Conservation (phyloP, 768 basidiomycete species). For the Termitomyces bulborhizus region DNA sequence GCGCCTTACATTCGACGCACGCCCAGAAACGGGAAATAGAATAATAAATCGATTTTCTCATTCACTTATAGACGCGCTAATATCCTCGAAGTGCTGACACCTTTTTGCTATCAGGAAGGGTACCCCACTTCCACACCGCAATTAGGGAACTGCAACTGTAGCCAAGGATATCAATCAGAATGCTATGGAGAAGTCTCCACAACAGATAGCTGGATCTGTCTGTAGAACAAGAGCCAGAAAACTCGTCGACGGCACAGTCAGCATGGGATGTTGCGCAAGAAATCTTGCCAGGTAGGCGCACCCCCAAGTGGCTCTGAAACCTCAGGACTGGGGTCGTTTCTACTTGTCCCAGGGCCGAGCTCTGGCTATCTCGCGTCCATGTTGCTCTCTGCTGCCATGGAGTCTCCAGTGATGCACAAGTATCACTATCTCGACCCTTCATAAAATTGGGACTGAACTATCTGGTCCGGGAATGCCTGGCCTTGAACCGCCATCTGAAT, state of each 20-base stretch:
- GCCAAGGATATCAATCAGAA: too few relatives aligned
- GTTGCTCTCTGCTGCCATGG: neutral
- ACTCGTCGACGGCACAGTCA: constrained; percentile 70
- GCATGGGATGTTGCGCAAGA: constrained; percentile 43
- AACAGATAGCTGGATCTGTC: constrained; percentile 15
- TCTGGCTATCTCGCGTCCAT: constrained; percentile 5
- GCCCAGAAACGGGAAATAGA: too few relatives aligned
- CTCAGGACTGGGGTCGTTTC: constrained; percentile 16
- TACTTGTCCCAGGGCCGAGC: constrained; percentile 6
- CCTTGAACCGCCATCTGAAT: constrained; percentile 14
- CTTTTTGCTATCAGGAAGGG: too few relatives aligned
- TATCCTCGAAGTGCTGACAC: too few relatives aligned
- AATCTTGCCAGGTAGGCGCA: constrained; percentile 57
- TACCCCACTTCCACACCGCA: too few relatives aligned
- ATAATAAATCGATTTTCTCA: too few relatives aligned
- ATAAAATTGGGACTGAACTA: constrained; percentile 29
- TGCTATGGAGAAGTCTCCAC: constrained; percentile 7
- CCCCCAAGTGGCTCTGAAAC: constrained; percentile 42
- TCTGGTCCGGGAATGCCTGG: constrained; percentile 55
- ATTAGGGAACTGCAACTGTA: too few relatives aligned
- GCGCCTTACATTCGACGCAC: too few relatives aligned
- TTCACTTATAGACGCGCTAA: too few relatives aligned
- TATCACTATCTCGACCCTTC: constrained; percentile 22
- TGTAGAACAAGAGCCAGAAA: constrained; percentile 84
- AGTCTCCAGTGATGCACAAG: constrained; percentile 9